Conservation (phyloP, 495 filamentous ascomycete genomes). For the Penicillium fimorum region DNA sequence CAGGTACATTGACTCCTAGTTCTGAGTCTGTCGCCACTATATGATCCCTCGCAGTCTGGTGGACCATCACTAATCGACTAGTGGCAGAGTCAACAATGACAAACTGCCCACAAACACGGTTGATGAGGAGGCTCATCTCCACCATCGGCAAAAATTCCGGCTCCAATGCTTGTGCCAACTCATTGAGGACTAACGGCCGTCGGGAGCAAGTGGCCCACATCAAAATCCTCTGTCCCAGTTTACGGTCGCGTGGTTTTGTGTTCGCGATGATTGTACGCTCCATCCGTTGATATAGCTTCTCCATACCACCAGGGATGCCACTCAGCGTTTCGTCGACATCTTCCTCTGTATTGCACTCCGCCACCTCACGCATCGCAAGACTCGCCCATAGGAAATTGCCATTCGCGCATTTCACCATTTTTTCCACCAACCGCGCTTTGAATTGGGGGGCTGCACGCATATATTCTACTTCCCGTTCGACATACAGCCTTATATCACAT, state of each 20-base stretch:
- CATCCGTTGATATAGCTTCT: conserved; percentile 1
- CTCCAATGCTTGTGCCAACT: neutral
- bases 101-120: neutral
- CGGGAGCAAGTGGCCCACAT: neutral
- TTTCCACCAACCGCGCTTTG: neutral
- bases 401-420: neutral
- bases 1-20: neutral
- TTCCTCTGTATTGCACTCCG: neutral
- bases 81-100: neutral
- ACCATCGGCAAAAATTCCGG: neutral
- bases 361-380: neutral
- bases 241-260: neutral
- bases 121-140: neutral
- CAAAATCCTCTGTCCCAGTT: neutral
- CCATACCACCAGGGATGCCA: neutral
- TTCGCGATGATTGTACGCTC: neutral
- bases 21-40: neutral
- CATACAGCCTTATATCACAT: neutral
- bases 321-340: neutral
- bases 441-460: neutral
- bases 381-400: neutral
- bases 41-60: neutral
- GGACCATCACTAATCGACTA: neutral
- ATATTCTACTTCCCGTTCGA: neutral
- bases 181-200: neutral